Evolutionary conservation across 345 rosid genomes (phyloP).

Genomic region (Euphorbia tirucalli): DNA sequence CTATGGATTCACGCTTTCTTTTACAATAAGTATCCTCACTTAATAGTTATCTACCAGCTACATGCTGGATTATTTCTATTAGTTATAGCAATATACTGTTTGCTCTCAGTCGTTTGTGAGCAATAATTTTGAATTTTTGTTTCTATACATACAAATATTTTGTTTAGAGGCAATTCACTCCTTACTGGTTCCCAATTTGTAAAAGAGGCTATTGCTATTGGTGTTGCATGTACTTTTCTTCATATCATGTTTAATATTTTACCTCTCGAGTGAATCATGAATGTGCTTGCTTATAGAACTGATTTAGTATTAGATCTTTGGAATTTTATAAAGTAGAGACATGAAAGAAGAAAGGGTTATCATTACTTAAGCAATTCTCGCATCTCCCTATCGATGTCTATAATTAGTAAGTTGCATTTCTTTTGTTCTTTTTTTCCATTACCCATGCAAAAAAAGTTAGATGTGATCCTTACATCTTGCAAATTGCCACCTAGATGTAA

Average conservation of each 20-base stretch:
- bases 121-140: slow-evolving; percentile 8
- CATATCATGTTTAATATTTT: slow-evolving; percentile 71
- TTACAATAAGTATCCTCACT: slow-evolving; percentile 64
- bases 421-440: no score
- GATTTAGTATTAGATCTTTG: slow-evolving; percentile 88
- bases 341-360: no score
- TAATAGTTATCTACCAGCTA: not conserved
- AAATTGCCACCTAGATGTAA: no score
- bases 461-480: no score
- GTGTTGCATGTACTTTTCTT: slow-evolving; percentile 90
- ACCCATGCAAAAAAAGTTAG: no score
- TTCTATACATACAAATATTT: slow-evolving; percentile 63
- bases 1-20: slow-evolving; percentile 79
- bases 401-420: no score
- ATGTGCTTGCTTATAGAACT: slow-evolving; percentile 85
- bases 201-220: slow-evolving; percentile 72
- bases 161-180: slow-evolving; percentile 54
- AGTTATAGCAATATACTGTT: slow-evolving; percentile 13
- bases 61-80: slow-evolving; percentile 17
- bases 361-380: slow-evolving; percentile 51
- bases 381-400: slow-evolving; percentile 71
- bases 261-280: slow-evolving; percentile 82
- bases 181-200: slow-evolving; percentile 40
- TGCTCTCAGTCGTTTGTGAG: slow-evolving; percentile 5
- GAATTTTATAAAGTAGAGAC: slow-evolving; percentile 80